Conservation (phyloP, 129 eudicot genomes). For the Chrysanthemum seticuspe region DNA sequence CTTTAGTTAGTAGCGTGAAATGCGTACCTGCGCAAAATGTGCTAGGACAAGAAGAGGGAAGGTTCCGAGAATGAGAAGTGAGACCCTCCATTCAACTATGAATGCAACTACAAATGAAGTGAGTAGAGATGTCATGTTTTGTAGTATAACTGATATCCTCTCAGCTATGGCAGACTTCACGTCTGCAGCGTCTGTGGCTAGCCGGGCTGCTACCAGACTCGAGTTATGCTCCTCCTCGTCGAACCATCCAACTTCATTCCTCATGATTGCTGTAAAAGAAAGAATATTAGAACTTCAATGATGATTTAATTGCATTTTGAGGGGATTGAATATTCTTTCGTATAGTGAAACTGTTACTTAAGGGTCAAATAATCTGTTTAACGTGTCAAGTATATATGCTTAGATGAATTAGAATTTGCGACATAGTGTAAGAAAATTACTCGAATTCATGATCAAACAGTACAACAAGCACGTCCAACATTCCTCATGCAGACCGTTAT, state of each 20-base stretch:
- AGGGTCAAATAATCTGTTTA: too few species aligned
- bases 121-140: conserved; percentile 96
- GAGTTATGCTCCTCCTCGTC: conserved; percentile 99
- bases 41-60: conserved; percentile 97
- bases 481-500: too few species aligned
- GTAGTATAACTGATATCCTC: conserved; percentile 93
- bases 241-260: conserved; percentile 99
- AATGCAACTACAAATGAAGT: conserved; percentile 99
- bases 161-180: conserved; percentile 97
- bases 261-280: conserved; percentile 65
- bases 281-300: too few species aligned
- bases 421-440: too few species aligned
- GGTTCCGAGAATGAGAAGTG: conserved; percentile 86
- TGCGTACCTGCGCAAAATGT: conserved; percentile 88
- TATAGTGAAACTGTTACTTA: too few species aligned
- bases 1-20: too few species aligned
- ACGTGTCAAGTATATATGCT: too few species aligned
- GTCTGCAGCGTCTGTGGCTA: conserved; percentile 96
- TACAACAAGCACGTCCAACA: too few species aligned
- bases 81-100: conserved; percentile 96
- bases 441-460: too few species aligned
- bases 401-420: too few species aligned
- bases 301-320: too few species aligned
- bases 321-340: too few species aligned
- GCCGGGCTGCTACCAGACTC: conserved; percentile 84